Evolutionary conservation across 2,329 filamentous ascomycete genomes (phyloP).

Genomic region (Arthrobotrys conoides): DNA sequence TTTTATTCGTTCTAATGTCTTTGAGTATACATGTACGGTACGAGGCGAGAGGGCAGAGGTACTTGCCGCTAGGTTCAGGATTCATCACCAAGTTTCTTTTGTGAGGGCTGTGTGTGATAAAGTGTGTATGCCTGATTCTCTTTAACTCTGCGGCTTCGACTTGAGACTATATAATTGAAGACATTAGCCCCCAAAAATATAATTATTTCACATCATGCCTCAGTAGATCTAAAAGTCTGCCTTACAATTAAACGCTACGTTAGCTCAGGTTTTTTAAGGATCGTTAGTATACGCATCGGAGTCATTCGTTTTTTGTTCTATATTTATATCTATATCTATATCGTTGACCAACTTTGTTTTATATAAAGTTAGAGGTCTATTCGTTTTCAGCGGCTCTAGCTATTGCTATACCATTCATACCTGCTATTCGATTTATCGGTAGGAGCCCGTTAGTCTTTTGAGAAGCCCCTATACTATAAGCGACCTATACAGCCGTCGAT

Average conservation of each 20-base stretch:
- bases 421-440: neutral
- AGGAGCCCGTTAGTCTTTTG: no score
- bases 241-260: neutral
- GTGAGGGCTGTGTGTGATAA: neutral
- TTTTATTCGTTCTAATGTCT: neutral
- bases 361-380: neutral
- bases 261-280: neutral
- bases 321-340: neutral
- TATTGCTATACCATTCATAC: neutral
- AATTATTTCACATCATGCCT: neutral
- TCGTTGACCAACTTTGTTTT: neutral
- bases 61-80: constrained; percentile 3
- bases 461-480: neutral
- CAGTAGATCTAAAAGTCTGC: neutral
- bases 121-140: constrained; percentile 4
- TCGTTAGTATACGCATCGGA: neutral
- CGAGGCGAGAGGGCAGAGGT: constrained; percentile 8
- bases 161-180: constrained; percentile 9
- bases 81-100: neutral
- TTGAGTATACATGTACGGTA: constrained; percentile 1
- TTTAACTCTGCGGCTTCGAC: neutral
- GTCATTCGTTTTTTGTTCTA: neutral
- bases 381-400: neutral
- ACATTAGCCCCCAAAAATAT: neutral
- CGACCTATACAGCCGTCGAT: neutral